Evolutionary conservation across 768 basidiomycete genomes (phyloP).

Genomic region (Mycena alexandri): DNA sequence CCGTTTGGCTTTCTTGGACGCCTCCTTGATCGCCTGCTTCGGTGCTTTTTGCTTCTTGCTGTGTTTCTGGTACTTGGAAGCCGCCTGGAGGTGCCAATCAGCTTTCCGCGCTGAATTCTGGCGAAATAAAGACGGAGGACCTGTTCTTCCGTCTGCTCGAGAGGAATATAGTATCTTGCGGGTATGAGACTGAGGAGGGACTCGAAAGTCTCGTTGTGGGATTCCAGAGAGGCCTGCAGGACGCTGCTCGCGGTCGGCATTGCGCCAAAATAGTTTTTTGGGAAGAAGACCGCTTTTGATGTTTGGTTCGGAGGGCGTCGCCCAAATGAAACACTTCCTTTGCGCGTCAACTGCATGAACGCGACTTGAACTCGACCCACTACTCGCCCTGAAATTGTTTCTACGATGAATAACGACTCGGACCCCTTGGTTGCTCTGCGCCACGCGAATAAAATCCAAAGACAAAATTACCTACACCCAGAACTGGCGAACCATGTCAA

Average conservation of each 20-base stretch:
- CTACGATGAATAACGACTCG: conserved; percentile 23
- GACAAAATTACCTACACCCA: conserved; percentile 62
- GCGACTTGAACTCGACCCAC: background rate
- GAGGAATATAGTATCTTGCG: conserved; percentile 86
- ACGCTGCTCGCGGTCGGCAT: conserved; percentile 65
- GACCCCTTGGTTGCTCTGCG: conserved; percentile 73
- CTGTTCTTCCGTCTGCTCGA: conserved; percentile 76
- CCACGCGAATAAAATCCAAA: conserved; percentile 71
- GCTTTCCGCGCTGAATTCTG: background rate
- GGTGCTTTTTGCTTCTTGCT: conserved; percentile 87
- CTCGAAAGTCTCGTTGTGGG: conserved; percentile 90
- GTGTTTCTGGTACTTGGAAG: conserved; percentile 86
- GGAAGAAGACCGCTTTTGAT: background rate
- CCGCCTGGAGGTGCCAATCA: conserved; percentile 50
- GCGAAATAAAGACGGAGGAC: conserved; percentile 48
- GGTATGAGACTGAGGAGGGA: conserved; percentile 88
- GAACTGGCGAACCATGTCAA: conserved; percentile 54
- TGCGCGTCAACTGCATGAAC: no score
- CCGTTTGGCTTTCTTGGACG: conserved; percentile 87
- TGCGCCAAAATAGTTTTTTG: conserved; percentile 11
- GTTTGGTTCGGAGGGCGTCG: background rate
- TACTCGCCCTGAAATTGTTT: background rate
- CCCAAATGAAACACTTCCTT: background rate
- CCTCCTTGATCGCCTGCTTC: conserved; percentile 91
- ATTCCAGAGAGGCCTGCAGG: conserved; percentile 76